These are phyloP conservation scores for Pontederia paniculata DNA, from an alignment of 176 grass and related monocot genomes.

Conservation along the genomic window DNA sequence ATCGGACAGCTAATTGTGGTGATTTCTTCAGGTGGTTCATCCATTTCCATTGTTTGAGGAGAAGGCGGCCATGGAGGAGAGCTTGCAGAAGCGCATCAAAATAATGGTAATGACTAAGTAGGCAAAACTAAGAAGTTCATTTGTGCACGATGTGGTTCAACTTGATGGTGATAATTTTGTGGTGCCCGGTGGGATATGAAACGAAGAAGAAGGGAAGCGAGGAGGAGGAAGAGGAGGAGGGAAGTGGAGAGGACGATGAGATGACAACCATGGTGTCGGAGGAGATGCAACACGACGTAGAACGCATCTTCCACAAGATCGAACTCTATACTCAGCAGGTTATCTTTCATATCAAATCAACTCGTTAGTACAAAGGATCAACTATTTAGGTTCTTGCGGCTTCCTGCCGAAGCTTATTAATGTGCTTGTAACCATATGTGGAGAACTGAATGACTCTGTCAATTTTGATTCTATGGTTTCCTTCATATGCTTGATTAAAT, in stretches of 20 bases:
- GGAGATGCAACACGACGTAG: slow-evolving; percentile 62
- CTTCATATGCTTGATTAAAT: too few relatives aligned
- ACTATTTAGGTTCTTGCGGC: neutral
- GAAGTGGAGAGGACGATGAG: slow-evolving; percentile 1
- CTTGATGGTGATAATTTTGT: too few relatives aligned
- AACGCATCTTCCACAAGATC: slow-evolving; percentile 62
- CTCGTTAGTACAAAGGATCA: neutral
- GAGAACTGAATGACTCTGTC: too few relatives aligned
- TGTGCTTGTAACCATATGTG: too few relatives aligned
- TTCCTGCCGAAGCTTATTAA: neutral
- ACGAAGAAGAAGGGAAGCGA: slow-evolving; percentile 2
- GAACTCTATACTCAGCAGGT: slow-evolving; percentile 84
- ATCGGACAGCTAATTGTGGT: too few relatives aligned
- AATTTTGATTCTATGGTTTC: too few relatives aligned
- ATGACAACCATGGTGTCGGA: slow-evolving; percentile 20
- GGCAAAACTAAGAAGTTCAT: too few relatives aligned
- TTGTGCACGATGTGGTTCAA: too few relatives aligned
- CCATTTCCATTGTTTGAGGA: too few relatives aligned
- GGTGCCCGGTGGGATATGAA: neutral
- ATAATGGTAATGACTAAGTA: neutral
- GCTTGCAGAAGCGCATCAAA: neutral
- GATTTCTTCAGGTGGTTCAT: too few relatives aligned
- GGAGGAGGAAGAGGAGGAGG: slow-evolving; percentile 21
- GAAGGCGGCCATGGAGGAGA: too few relatives aligned
- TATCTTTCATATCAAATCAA: neutral